Conservation (phyloP, 139 green algal species). For the Chlamydomonas eustigma region DNA sequence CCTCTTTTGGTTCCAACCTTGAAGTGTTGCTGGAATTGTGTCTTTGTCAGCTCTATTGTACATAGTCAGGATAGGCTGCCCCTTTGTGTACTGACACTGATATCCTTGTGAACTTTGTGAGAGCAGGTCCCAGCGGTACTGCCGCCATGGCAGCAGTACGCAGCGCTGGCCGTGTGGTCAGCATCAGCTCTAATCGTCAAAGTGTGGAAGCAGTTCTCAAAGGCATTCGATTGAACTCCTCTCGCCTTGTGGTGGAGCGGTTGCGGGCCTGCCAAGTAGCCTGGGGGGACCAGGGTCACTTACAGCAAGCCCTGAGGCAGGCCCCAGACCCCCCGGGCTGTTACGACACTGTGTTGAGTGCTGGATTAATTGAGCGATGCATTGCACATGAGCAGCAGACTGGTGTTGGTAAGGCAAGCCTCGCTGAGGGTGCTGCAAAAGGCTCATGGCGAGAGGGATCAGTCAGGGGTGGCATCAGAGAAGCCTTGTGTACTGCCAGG, state of each 20-base stretch:
- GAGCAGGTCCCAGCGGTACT: not conserved
- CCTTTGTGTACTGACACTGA: too few species aligned
- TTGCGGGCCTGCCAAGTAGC: constrained; percentile 6
- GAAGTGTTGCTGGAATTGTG: too few species aligned
- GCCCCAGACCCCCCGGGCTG: not conserved
- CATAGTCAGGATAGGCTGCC: too few species aligned
- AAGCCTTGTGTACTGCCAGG: not conserved
- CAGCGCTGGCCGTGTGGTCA: constrained; percentile 24
- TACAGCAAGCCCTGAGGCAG: constrained; percentile 2
- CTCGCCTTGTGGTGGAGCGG: constrained; percentile 23
- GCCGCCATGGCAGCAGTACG: constrained; percentile 21
- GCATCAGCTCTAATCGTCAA: constrained; percentile 19
- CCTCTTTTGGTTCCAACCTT: too few species aligned
- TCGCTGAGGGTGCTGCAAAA: too few species aligned
- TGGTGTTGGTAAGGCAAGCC: too few species aligned
- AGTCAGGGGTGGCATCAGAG: too few species aligned
- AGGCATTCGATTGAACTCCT: constrained; percentile 35
- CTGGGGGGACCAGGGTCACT: constrained; percentile 5
- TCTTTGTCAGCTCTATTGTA: too few species aligned
- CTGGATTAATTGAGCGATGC: not conserved
- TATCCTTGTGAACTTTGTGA: not conserved
- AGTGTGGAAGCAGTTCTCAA: constrained; percentile 15
- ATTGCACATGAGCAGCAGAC: not conserved
- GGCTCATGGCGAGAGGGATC: too few species aligned
- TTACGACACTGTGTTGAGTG: not conserved